Percentiles rank a stretch among this genome's conserved stretches.
Evolutionary conservation across 208 protist genomes (phyloP).

Genomic region (Angomonas ambiguus): DNA sequence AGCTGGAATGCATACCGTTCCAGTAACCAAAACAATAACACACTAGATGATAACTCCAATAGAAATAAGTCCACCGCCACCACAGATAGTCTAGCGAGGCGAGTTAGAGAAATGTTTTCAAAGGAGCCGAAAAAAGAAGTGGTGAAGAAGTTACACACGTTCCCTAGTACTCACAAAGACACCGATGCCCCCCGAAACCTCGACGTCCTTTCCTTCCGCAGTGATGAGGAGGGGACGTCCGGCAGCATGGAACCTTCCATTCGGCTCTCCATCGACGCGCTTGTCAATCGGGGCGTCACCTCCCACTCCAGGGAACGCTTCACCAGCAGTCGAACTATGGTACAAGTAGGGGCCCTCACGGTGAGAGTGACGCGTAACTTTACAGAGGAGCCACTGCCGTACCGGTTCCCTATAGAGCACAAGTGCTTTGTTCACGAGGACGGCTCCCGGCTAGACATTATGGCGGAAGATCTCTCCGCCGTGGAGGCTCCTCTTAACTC

Average conservation of each 20-base stretch:
- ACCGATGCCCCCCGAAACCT: neutral
- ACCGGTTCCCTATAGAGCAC: slow-evolving; percentile 43
- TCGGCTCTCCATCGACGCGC: slow-evolving; percentile 1
- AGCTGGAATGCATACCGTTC: neutral
- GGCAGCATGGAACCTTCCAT: slow-evolving; percentile 1
- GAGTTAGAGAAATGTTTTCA: neutral
- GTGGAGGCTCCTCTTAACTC: slow-evolving; percentile 22
- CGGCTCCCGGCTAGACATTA: slow-evolving; percentile 39
- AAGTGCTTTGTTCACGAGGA: slow-evolving; percentile 50
- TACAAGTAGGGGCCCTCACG: slow-evolving; percentile 30
- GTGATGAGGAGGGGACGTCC: neutral
- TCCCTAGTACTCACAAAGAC: neutral
- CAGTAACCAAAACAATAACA: neutral
- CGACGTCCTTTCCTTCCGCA: neutral
- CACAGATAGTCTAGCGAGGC: neutral
- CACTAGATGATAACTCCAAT: neutral
- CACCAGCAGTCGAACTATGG: slow-evolving; percentile 6
- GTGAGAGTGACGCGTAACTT: slow-evolving; percentile 23
- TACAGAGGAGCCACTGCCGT: slow-evolving; percentile 17
- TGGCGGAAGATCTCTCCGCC: slow-evolving; percentile 33
- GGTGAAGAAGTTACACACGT: neutral
- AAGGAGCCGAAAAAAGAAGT: neutral
- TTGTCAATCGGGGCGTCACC: neutral
- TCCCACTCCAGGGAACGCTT: neutral
- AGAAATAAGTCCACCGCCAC: neutral